Evolutionary conservation across 352 stramenopile genomes (phyloP), one percentile per base, ranked within the genome.

Genomic region (Pythium plurisporium): DNA sequence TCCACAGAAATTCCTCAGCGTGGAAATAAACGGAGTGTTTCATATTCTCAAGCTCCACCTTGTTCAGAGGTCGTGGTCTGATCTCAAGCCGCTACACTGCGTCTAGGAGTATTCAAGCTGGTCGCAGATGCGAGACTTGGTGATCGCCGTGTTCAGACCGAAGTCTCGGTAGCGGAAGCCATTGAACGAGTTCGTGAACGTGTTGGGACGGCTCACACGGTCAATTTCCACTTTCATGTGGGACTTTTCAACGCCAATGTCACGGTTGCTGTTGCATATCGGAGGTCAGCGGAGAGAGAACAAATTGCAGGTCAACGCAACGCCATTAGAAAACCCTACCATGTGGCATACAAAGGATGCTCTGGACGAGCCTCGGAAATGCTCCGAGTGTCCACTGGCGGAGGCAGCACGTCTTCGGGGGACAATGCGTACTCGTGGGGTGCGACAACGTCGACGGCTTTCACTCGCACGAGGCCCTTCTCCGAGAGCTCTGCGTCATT

Each of bases 131-230:
- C 76, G 78, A 5, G 83, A 93, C 60, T 81, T 87, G 52, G 80
- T 89, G 58, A 93, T 72, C 27, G 79, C 75, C 33, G 80, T 93
- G 64, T 90, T 90, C 10, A 93, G 68, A 1, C 83, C 83, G 56
- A 86, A 91, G 67, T 93, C 81, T 26, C 83, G 79, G 67, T 88
- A 93, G 25, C 74, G 83, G 48, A 93, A 91, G 26, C 83, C 83
- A 59, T 93, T 89, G 69, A 93, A 93, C n/a, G 83, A 88, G 22
- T 70, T 85, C 12, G 83, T 90, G 65, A 93, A 91, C 1, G 68
- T 86, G 58, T 87, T 89, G 11, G 80, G 83, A 0, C 79, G 74
- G 9, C 76, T 77, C 23, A 76, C 65, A 29, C 76, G 80, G 45
- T 89, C 80, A 8, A 78, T 49, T 5, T 90, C 76, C 52, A 93